These are phyloP conservation scores for Microcera coccophila DNA, from an alignment of 2,329 filamentous ascomycete genomes.

Conservation along the genomic window DNA sequence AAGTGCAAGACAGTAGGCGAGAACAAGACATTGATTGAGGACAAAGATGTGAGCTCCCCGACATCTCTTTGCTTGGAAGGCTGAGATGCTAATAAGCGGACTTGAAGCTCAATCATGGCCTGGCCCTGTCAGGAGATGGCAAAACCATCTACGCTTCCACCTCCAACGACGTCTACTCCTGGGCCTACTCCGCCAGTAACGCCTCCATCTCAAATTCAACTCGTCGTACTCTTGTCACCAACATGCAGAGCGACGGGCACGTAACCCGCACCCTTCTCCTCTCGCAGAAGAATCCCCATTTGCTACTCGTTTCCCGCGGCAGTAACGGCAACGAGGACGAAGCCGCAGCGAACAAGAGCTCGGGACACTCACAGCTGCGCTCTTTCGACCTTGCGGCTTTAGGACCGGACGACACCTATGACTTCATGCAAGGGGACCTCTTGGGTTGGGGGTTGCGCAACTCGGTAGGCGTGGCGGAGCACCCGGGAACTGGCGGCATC, in stretches of 20 bases:
- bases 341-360: constrained; percentile 45
- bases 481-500: constrained; percentile 49
- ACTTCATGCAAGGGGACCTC: constrained; percentile 46
- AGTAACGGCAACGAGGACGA: constrained; percentile 60
- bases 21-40: constrained; percentile 35
- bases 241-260: constrained; percentile 61
- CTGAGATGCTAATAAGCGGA: constrained; percentile 1
- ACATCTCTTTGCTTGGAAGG: neutral
- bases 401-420: constrained; percentile 30
- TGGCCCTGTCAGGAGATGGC: constrained; percentile 51
- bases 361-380: constrained; percentile 65
- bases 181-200: constrained; percentile 58
- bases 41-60: constrained; percentile 31
- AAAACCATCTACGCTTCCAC: constrained; percentile 56
- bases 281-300: constrained; percentile 49
- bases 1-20: constrained; percentile 39
- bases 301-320: constrained; percentile 63
- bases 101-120: constrained; percentile 51
- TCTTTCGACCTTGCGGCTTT: constrained; percentile 45
- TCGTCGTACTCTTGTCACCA: constrained; percentile 50
- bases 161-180: constrained; percentile 56
- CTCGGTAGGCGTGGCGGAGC: constrained; percentile 66
- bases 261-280: constrained; percentile 64
- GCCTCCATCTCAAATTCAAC: constrained; percentile 41
- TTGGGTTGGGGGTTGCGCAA: constrained; percentile 70